Conservation (phyloP, 2,329 filamentous ascomycete genomes). For the Orbilia oligospora region DNA sequence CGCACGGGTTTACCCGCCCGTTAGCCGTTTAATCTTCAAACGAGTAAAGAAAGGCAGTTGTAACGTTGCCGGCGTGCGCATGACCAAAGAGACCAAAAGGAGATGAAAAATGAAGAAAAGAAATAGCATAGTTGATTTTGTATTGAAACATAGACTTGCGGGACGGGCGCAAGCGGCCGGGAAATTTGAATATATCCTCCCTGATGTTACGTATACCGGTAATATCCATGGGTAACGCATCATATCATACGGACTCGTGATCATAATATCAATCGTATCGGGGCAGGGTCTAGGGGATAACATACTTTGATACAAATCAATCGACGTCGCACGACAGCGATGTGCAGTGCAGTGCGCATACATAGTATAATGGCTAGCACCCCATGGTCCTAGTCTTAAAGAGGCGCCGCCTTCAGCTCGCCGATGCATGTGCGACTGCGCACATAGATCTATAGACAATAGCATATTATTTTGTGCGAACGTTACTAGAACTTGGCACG, state of each 20-base stretch:
- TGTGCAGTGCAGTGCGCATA: slow-evolving; percentile 5
- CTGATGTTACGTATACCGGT: neutral
- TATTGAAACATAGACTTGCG: too few relatives aligned
- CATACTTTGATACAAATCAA: neutral
- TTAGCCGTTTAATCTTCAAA: slow-evolving; percentile 11
- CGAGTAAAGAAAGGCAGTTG: neutral
- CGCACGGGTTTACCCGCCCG: slow-evolving; percentile 26
- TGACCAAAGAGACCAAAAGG: too few relatives aligned
- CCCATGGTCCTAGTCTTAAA: neutral
- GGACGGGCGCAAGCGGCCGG: neutral
- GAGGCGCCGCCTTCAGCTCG: slow-evolving; percentile 12
- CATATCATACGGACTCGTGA: slow-evolving; percentile 7
- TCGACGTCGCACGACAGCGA: slow-evolving; percentile 23
- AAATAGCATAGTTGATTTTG: too few relatives aligned
- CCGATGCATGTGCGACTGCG: slow-evolving; percentile 2
- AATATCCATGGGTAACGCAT: slow-evolving; percentile 7
- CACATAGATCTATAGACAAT: too few relatives aligned
- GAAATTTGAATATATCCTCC: neutral
- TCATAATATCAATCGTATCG: neutral
- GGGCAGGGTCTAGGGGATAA: neutral
- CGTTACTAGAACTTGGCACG: too few relatives aligned
- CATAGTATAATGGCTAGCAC: neutral
- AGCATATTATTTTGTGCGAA: too few relatives aligned
- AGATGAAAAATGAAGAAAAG: too few relatives aligned
- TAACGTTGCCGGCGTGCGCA: too few relatives aligned